A percentile compares a stretch with the other conserved stretches of the same genome.
Conservation (phyloP, 2,329 filamentous ascomycete species). For the Chlorencoelia australis region DNA sequence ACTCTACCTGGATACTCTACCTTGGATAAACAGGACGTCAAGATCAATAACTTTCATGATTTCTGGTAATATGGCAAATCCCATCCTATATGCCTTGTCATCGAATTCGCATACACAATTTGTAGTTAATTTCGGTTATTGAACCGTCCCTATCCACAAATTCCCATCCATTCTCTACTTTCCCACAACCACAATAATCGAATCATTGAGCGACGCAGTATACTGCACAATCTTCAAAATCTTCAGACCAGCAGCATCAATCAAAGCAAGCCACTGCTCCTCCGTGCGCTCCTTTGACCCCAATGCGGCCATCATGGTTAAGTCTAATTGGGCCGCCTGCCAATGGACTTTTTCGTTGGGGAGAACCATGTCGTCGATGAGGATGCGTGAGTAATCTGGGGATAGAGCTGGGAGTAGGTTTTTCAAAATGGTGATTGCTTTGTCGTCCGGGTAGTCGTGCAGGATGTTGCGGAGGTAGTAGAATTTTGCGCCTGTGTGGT, state of each 20-base stretch:
- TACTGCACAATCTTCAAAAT: conserved; percentile 7
- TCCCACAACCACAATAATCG: neutral
- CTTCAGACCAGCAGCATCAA: conserved; percentile 7
- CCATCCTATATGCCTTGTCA: too few relatives aligned
- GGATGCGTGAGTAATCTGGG: conserved; percentile 16
- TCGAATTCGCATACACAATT: too few relatives aligned
- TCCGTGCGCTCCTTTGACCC: conserved; percentile 28
- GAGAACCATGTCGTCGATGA: conserved; percentile 35
- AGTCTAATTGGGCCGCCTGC: conserved; percentile 27
- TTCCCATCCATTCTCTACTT: too few relatives aligned
- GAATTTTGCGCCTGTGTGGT: conserved; percentile 9
- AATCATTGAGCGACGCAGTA: neutral
- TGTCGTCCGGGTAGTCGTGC: conserved; percentile 31
- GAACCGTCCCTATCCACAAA: too few relatives aligned
- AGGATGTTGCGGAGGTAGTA: conserved; percentile 33
- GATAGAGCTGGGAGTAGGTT: neutral
- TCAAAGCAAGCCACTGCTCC: conserved; percentile 26
- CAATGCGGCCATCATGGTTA: conserved; percentile 30
- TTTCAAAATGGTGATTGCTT: conserved; percentile 7
- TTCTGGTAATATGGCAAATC: too few relatives aligned
- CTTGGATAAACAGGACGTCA: too few relatives aligned
- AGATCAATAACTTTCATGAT: too few relatives aligned
- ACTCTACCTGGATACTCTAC: too few relatives aligned
- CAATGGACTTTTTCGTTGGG: conserved; percentile 27
- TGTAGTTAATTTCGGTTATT: too few relatives aligned